Percentiles rank a stretch among this genome's conserved stretches.
These are phyloP conservation scores for Aspergillus persii DNA, from an alignment of 2,329 filamentous ascomycete genomes.

Conservation along the genomic window DNA sequence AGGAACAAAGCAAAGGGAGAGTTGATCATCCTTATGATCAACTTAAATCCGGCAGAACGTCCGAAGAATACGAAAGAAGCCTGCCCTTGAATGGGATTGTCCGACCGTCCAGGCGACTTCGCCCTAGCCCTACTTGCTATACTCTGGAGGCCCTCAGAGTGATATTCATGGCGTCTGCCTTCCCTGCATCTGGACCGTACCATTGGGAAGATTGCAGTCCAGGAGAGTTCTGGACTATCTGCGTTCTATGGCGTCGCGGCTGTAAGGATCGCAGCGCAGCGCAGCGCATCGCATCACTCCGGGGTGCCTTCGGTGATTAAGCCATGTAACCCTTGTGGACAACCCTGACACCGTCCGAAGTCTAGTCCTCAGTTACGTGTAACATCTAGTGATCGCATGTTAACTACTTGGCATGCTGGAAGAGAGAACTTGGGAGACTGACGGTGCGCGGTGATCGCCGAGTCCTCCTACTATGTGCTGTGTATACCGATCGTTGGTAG, in stretches of 20 bases:
- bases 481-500: too few species aligned
- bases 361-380: not conserved
- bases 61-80: not conserved
- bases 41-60: not conserved
- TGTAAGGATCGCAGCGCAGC: not conserved
- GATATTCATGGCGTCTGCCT: not conserved
- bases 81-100: not conserved
- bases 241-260: not conserved
- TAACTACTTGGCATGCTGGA: not conserved
- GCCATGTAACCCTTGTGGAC: not conserved
- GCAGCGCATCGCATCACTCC: not conserved
- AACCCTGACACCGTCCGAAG: not conserved
- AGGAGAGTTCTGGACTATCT: not conserved
- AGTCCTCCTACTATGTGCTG: too few species aligned
- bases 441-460: not conserved
- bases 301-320: not conserved
- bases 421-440: not conserved
- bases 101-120: not conserved
- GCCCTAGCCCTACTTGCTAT: not conserved
- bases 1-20: not conserved
- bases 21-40: too few species aligned
- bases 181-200: not conserved
- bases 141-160: not conserved
- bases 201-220: not conserved
- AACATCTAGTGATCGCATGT: not conserved